These are phyloP conservation scores for Suhomyces emberorum DNA, from an alignment of 805 yeast species.

Conservation along the genomic window DNA sequence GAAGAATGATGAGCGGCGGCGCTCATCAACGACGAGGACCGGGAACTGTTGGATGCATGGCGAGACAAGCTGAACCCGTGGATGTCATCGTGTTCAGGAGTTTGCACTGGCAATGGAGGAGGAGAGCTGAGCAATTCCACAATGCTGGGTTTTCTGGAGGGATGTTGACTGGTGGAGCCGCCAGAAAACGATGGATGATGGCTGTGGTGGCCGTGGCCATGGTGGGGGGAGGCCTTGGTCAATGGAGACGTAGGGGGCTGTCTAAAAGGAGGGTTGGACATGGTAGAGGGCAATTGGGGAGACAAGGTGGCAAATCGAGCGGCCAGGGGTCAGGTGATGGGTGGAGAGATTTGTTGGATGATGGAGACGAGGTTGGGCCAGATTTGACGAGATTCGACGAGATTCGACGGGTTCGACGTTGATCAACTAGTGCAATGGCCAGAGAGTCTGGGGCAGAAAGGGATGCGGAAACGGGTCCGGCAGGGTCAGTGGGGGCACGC, in stretches of 20 bases:
- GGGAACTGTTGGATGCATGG: conserved; percentile 28
- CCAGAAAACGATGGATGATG: conserved; percentile 4
- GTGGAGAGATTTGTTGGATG: too few species aligned
- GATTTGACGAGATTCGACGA: too few species aligned
- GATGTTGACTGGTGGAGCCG: conserved; percentile 8
- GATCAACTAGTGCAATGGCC: too few species aligned
- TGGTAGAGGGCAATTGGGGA: conserved; percentile 1
- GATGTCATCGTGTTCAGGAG: conserved; percentile 36
- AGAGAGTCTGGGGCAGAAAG: too few species aligned
- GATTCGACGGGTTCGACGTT: too few species aligned
- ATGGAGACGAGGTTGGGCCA: too few species aligned
- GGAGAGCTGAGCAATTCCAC: conserved; percentile 76
- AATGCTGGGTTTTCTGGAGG: conserved; percentile 56
- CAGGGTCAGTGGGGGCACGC: too few species aligned
- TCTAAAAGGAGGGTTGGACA: conserved; percentile 15
- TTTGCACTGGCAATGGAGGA: conserved; percentile 55
- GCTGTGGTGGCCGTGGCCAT: conserved; percentile 2
- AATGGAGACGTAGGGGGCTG: conserved; percentile 9
- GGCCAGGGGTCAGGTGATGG: not conserved
- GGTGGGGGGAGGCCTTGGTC: conserved; percentile 2
- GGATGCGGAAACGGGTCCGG: too few species aligned
- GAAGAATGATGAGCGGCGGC: conserved; percentile 3
- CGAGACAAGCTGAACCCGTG: conserved; percentile 39
- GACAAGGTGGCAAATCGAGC: not conserved
- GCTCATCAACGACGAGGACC: conserved; percentile 13